Percentiles rank a stretch among this genome's conserved stretches.
These are phyloP conservation scores for Paracamarosporium sp. DNA, from an alignment of 2,329 filamentous ascomycete genomes.

Conservation along the genomic window DNA sequence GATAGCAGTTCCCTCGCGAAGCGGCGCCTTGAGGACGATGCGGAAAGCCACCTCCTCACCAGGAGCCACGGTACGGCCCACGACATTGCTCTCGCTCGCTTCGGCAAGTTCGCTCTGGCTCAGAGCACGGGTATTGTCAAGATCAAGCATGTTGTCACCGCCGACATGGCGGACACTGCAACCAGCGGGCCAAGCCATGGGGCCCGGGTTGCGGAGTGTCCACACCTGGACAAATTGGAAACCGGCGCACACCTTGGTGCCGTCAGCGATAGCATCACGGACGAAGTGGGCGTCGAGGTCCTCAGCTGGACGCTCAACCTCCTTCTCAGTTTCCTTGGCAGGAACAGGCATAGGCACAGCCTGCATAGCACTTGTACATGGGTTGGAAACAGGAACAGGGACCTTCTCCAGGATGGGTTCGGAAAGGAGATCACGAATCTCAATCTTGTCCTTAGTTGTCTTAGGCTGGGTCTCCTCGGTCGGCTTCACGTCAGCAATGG, in stretches of 20 bases:
- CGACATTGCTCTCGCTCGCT: slow-evolving; percentile 82
- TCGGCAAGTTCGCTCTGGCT: slow-evolving; percentile 77
- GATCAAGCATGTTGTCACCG: slow-evolving; percentile 94
- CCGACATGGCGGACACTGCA: slow-evolving; percentile 91
- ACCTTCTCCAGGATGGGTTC: slow-evolving; percentile 43
- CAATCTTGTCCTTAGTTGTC: slow-evolving; percentile 48
- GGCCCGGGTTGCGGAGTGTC: slow-evolving; percentile 86
- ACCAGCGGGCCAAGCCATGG: slow-evolving; percentile 81
- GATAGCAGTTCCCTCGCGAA: slow-evolving; percentile 77
- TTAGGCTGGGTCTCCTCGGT: slow-evolving; percentile 52
- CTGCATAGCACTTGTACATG: slow-evolving; percentile 18
- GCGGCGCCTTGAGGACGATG: slow-evolving; percentile 81
- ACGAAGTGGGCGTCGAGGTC: slow-evolving; percentile 73
- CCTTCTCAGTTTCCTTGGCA: slow-evolving; percentile 12
- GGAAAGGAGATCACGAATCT: slow-evolving; percentile 47
- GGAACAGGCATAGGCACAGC: slow-evolving; percentile 16
- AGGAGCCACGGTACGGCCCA: slow-evolving; percentile 71
- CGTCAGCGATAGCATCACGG: slow-evolving; percentile 79
- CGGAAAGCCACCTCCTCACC: slow-evolving; percentile 82
- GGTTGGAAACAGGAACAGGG: slow-evolving; percentile 16
- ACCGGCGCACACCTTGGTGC: slow-evolving; percentile 73
- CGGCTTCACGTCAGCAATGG: slow-evolving; percentile 65
- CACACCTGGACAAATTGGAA: slow-evolving; percentile 87
- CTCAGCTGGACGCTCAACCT: slow-evolving; percentile 20
- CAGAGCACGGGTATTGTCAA: slow-evolving; percentile 81